Conservation (phyloP, 2,329 filamentous ascomycete genomes). For the Orbilia brochopaga region DNA sequence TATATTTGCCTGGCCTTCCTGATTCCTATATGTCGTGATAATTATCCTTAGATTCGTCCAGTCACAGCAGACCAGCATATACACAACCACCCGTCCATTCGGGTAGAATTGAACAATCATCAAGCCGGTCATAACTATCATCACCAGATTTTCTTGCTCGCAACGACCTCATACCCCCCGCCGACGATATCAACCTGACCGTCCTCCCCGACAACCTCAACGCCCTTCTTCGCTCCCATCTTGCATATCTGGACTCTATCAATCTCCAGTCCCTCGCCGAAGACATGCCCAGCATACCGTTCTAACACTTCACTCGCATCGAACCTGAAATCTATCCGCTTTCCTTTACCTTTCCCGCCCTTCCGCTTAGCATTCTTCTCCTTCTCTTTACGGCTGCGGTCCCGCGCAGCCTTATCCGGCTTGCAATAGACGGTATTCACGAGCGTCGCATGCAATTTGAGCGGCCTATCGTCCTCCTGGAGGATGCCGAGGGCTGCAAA, state of each 20-base stretch:
- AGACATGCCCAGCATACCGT: conserved; percentile 70
- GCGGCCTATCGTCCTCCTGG: conserved; percentile 65
- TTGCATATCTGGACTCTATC: conserved; percentile 78
- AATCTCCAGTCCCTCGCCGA: conserved; percentile 74
- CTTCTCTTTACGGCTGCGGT: conserved; percentile 51
- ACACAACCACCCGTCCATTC: too few species aligned
- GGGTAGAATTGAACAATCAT: too few species aligned
- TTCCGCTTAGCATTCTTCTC: conserved; percentile 57
- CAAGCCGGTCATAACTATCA: background rate
- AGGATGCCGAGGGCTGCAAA: conserved; percentile 68
- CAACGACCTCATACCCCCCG: conserved; percentile 33
- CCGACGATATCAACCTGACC: conserved; percentile 34
- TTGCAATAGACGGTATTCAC: conserved; percentile 82
- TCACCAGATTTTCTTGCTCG: conserved; percentile 20
- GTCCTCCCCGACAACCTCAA: conserved; percentile 36
- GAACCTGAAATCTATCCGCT: conserved; percentile 56
- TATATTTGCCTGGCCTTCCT: too few species aligned
- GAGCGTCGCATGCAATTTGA: conserved; percentile 88
- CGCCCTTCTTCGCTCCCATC: conserved; percentile 76
- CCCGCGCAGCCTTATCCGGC: conserved; percentile 40
- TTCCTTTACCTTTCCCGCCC: conserved; percentile 57
- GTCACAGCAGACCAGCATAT: too few species aligned
- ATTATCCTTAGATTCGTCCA: too few species aligned
- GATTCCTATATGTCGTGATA: too few species aligned
- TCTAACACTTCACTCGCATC: conserved; percentile 66